phyloP scores from a whole-genome alignment of 371 early-diverging fungal species.

The Choanephora cucurbitarum region DNA sequence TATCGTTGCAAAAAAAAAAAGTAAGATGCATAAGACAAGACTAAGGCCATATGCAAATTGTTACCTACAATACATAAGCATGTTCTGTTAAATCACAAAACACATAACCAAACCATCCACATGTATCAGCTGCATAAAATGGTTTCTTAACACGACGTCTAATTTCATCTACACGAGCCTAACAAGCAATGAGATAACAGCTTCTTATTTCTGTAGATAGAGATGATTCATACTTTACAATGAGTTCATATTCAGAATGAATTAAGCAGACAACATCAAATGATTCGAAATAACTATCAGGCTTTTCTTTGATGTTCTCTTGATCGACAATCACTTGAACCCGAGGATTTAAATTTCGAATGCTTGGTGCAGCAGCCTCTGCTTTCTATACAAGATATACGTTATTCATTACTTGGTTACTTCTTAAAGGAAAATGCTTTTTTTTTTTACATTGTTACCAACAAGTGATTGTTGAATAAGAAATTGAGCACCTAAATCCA shows the following conservation, averaged over 20 bases:
- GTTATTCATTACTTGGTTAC: background rate
- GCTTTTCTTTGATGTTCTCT: conserved; percentile 44
- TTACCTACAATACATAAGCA: conserved; percentile 65
- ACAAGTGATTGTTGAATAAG: conserved; percentile 61
- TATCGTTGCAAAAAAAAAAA: background rate
- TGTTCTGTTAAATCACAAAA: conserved; percentile 80
- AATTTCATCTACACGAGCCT: conserved; percentile 61
- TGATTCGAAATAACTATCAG: conserved; percentile 53
- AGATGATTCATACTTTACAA: conserved; percentile 33
- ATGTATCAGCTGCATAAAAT: conserved; percentile 68
- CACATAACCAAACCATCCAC: conserved; percentile 82
- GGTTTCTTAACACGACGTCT: conserved; percentile 58
- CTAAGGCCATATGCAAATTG: too few species aligned
- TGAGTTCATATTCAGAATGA: conserved; percentile 33
- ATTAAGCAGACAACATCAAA: conserved; percentile 73
- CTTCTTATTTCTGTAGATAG: too few species aligned
- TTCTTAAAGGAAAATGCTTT: background rate
- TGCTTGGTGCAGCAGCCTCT: conserved; percentile 57
- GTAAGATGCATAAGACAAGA: background rate
- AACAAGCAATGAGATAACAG: background rate
- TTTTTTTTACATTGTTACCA: conserved; percentile 67
- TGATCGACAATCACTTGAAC: conserved; percentile 63
- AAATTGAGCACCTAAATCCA: conserved; percentile 84
- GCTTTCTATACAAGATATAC: conserved; percentile 56
- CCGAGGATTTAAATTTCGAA: conserved; percentile 73